Evolutionary conservation across 176 grass and related monocot genomes (phyloP), one percentile per base, ranked within the genome.

Genomic region (Eragrostis curvula): DNA sequence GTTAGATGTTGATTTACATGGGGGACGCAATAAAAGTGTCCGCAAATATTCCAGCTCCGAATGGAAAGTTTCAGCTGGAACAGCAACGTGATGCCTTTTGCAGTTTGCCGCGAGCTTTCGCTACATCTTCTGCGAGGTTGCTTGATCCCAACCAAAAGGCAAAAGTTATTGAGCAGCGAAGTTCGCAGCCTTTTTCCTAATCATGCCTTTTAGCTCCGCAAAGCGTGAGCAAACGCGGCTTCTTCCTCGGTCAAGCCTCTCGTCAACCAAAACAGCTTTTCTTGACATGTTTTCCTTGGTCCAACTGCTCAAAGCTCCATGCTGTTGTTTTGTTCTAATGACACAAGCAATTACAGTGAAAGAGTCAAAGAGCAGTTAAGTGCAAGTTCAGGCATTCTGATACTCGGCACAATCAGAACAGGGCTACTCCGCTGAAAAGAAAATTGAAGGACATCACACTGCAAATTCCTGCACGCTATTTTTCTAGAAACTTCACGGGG

Each of bases 171-270:
- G 46, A 11, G 48, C 59, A 45, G 41, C 43, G n/a, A 69, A 61
- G 51, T 28, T 76, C 64, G 41, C n/a, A 27, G 67, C 74, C 5
- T 79, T 70, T 63, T 69, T 39, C n/a, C n/a, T n/a, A 51, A 50
- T 49, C 69, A 27, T 5, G 18, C 28, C 77, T 39, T 12, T 14
- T 47, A 17, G 3, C 32, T 17, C 43, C 60, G 23, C 58, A 75
- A 81, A 74, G 10, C 57, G 23, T 29, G 12, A 45, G 11, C 46
- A 73, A 82, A 39, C 14, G 39, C 32, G 20, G 44, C 29, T 73
- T 64, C 70, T 63, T 64, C 70, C 17, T 36, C 27, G 30, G 25
- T 24, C 27, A 82, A 73, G 25, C 21, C 42, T 82, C 67, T 64
- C 41, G 23, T 45, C 55, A 50, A 43, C 13, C 11, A 2, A 20